Evolutionary conservation across 2,329 filamentous ascomycete genomes (phyloP).

Genomic region (Penicillium brevicompactum): DNA sequence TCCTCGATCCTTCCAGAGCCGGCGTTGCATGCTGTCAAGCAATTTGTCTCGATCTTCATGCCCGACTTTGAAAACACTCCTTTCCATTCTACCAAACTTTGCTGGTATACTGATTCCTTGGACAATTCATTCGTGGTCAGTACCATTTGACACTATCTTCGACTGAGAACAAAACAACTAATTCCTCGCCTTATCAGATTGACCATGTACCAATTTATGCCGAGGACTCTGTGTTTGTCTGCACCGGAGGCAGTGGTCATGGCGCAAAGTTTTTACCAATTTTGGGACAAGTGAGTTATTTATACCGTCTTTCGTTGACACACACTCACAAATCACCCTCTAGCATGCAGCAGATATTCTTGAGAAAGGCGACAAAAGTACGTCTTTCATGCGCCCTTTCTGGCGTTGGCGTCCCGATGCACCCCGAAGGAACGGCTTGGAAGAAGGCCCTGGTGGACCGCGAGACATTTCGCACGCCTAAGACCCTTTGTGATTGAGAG

Average conservation of each 20-base stretch:
- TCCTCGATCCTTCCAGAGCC: conserved; percentile 22
- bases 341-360: conserved; percentile 39
- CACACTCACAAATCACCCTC: not conserved
- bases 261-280: conserved; percentile 42
- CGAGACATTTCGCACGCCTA: conserved; percentile 21
- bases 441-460: conserved; percentile 31
- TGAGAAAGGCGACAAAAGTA: conserved; percentile 26
- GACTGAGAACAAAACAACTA: no score
- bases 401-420: conserved; percentile 35
- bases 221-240: conserved; percentile 36
- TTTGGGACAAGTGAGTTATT: conserved; percentile 30
- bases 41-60: conserved; percentile 27
- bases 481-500: not conserved
- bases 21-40: conserved; percentile 23
- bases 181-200: conserved; percentile 14
- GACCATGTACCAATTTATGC: conserved; percentile 35
- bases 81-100: conserved; percentile 32
- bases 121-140: conserved; percentile 36
- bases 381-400: conserved; percentile 32
- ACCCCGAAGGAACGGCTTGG: conserved; percentile 32
- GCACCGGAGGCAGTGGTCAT: conserved; percentile 40
- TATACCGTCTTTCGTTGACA: not conserved
- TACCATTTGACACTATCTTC: not conserved
- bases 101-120: conserved; percentile 41
- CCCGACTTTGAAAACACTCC: conserved; percentile 28